Conservation (phyloP, 306 rosid genomes). For the barrel medic (Medicago truncatula) region MtrunA17r5.0-ANR NC_053045.1:55935001-55935500, state of each 20-base stretch:
- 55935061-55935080: constrained; percentile 83
- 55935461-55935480: constrained; percentile 80
- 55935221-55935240: constrained; percentile 79
- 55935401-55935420: constrained; percentile 65
- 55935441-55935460: constrained; percentile 86
- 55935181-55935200: constrained; percentile 70
- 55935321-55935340: constrained; percentile 67
- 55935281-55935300: constrained; percentile 81
- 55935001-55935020: constrained; percentile 70
- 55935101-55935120: constrained; percentile 67
- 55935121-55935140: constrained; percentile 81
- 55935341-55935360: constrained; percentile 70
- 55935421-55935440: constrained; percentile 70
- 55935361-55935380: constrained; percentile 68
- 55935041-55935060: constrained; percentile 76
- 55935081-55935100: constrained; percentile 74
- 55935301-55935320: constrained; percentile 74
- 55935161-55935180: constrained; percentile 83
- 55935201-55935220: constrained; percentile 77
- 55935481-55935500: constrained; percentile 74
- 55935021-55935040: constrained; percentile 67
- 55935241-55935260: constrained; percentile 85
- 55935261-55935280: constrained; percentile 72
- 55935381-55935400: constrained; percentile 88
- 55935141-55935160: constrained; percentile 78